These are phyloP conservation scores for Seminavis robusta DNA, from an alignment of 108 stramenopile species.

Conservation along the genomic window DNA sequence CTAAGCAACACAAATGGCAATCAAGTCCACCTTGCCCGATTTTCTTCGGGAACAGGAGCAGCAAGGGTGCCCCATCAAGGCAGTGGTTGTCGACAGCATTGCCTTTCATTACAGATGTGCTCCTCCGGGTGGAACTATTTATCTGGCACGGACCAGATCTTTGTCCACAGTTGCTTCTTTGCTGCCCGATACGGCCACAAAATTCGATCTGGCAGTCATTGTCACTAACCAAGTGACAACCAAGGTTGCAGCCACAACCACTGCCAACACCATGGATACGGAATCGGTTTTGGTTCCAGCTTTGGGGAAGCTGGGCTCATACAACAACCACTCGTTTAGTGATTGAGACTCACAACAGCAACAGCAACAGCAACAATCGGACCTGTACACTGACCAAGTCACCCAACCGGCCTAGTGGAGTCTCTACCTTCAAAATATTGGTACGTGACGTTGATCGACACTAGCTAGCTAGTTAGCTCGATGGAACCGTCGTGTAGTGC, in stretches of 20 bases:
- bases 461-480: no score
- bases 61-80: conserved; percentile 45
- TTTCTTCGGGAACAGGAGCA: conserved; percentile 35
- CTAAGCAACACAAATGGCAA: conserved; percentile 76
- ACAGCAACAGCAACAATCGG: no score
- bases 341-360: no score
- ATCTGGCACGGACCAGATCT: conserved; percentile 56
- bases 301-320: conserved; percentile 95
- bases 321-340: conserved; percentile 85
- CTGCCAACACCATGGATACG: conserved; percentile 2
- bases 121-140: conserved; percentile 16
- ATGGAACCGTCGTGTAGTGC: no score
- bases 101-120: conserved; percentile 91
- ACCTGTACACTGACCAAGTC: no score
- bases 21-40: conserved; percentile 55
- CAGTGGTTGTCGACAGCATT: conserved; percentile 90
- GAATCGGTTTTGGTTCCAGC: conserved; percentile 71
- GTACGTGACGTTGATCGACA: no score
- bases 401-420: no score
- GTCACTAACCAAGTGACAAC: conserved; percentile 96
- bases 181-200: conserved; percentile 64
- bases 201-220: conserved; percentile 77
- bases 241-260: conserved; percentile 34
- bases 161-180: conserved; percentile 65
- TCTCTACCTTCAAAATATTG: no score